Evolutionary conservation across 1,139 yeast genomes (phyloP).

Genomic region (Groenewaldozyma sp.): DNA sequence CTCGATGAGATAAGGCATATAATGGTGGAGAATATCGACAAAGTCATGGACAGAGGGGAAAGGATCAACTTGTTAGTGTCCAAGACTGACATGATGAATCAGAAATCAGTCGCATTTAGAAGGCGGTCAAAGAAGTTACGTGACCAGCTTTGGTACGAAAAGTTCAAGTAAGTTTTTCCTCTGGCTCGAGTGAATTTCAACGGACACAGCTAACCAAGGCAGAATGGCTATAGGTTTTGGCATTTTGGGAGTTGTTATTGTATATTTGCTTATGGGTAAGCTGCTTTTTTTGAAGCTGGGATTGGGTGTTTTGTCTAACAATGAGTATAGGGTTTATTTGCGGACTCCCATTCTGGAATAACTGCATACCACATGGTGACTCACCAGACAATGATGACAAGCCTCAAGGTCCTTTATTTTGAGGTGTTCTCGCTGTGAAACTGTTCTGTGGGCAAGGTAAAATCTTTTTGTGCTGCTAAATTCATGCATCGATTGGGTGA

Average conservation of each 20-base stretch:
- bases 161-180: constrained; percentile 21
- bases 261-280: constrained; percentile 1
- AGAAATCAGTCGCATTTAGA: constrained; percentile 61
- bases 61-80: constrained; percentile 64
- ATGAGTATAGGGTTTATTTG: neutral
- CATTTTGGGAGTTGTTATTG: neutral
- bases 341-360: neutral
- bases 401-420: neutral
- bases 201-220: neutral
- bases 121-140: constrained; percentile 58
- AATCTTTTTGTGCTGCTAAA: no score
- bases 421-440: no score
- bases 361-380: neutral
- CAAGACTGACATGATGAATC: constrained; percentile 69
- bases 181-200: neutral
- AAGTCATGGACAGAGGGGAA: constrained; percentile 69
- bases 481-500: no score
- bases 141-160: constrained; percentile 43
- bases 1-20: constrained; percentile 33
- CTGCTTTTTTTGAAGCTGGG: neutral
- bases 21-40: constrained; percentile 35
- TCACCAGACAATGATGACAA: neutral
- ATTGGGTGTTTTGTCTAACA: neutral
- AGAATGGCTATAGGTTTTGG: neutral
- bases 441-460: no score